phyloP scores from a whole-genome alignment of 805 yeast genomes.

The Spathaspora boniae region DNA sequence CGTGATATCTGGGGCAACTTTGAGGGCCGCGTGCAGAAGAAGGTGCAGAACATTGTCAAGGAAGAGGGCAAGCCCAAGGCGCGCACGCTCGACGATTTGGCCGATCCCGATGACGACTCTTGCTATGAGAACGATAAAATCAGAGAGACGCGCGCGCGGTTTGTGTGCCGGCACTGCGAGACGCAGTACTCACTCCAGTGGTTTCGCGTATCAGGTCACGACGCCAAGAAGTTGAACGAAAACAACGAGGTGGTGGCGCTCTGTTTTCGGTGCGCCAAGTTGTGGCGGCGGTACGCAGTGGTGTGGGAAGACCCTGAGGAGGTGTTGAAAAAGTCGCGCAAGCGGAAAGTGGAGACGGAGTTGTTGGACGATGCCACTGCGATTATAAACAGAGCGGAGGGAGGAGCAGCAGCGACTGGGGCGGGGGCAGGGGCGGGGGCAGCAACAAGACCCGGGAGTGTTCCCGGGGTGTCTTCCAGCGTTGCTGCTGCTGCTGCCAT shows the following conservation, averaged over 20 bases:
- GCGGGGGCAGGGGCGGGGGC: too few relatives aligned
- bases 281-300: slow-evolving; percentile 90
- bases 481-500: too few relatives aligned
- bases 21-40: slow-evolving; percentile 66
- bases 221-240: slow-evolving; percentile 29
- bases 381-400: slow-evolving; percentile 49
- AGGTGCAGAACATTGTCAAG: slow-evolving; percentile 33
- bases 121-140: slow-evolving; percentile 59
- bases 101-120: slow-evolving; percentile 69
- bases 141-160: slow-evolving; percentile 30
- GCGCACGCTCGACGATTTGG: slow-evolving; percentile 42
- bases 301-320: slow-evolving; percentile 80
- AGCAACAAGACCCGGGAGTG: too few relatives aligned
- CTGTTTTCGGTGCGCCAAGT: slow-evolving; percentile 80
- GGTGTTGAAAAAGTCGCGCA: slow-evolving; percentile 49
- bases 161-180: slow-evolving; percentile 71
- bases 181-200: slow-evolving; percentile 56
- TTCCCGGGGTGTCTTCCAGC: too few relatives aligned
- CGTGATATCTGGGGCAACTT: slow-evolving; percentile 77
- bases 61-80: slow-evolving; percentile 9
- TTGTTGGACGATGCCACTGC: slow-evolving; percentile 56
- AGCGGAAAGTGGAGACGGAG: slow-evolving; percentile 64
- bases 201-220: slow-evolving; percentile 67
- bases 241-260: slow-evolving; percentile 48
- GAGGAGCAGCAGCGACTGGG: slow-evolving; percentile 20